Conservation (phyloP, 2,329 filamentous ascomycete genomes). For the Tothia fuscella region DNA sequence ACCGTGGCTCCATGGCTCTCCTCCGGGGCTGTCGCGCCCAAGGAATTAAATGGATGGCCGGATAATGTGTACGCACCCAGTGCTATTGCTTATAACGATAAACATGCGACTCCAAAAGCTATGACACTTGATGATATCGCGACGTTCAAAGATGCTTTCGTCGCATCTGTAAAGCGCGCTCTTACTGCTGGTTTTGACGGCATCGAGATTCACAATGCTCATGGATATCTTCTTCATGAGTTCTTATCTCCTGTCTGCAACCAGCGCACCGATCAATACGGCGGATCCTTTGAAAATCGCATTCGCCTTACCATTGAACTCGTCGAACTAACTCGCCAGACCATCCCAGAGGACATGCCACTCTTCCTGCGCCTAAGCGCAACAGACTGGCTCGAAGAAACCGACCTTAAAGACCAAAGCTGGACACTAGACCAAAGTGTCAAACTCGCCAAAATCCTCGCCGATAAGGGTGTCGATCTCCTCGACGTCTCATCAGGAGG, state of each 20-base stretch:
- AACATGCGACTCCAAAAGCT: constrained; percentile 50
- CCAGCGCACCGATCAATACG: constrained; percentile 54
- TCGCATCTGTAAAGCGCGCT: constrained; percentile 44
- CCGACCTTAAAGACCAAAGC: constrained; percentile 40
- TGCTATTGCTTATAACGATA: constrained; percentile 49
- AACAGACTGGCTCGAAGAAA: constrained; percentile 61
- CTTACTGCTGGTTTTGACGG: constrained; percentile 57
- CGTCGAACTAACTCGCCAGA: constrained; percentile 47
- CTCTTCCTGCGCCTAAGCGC: constrained; percentile 63
- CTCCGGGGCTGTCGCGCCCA: constrained; percentile 41
- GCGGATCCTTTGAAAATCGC: constrained; percentile 61
- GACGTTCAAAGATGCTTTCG: constrained; percentile 50
- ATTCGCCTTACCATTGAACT: constrained; percentile 56
- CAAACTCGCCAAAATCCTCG: constrained; percentile 53
- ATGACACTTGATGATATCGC: constrained; percentile 60
- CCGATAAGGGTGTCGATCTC: constrained; percentile 64
- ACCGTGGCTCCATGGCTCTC: constrained; percentile 53
- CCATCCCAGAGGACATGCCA: constrained; percentile 56
- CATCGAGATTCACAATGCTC: constrained; percentile 70
- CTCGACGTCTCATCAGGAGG: constrained; percentile 73
- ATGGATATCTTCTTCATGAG: constrained; percentile 61
- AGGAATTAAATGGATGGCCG: constrained; percentile 41
- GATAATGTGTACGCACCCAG: constrained; percentile 45
- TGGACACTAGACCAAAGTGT: constrained; percentile 58
- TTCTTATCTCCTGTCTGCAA: constrained; percentile 64